Evolutionary conservation across 345 rosid genomes (phyloP), one percentile per base, ranked within the genome.

Genomic region (Linum usitatissimum): DNA sequence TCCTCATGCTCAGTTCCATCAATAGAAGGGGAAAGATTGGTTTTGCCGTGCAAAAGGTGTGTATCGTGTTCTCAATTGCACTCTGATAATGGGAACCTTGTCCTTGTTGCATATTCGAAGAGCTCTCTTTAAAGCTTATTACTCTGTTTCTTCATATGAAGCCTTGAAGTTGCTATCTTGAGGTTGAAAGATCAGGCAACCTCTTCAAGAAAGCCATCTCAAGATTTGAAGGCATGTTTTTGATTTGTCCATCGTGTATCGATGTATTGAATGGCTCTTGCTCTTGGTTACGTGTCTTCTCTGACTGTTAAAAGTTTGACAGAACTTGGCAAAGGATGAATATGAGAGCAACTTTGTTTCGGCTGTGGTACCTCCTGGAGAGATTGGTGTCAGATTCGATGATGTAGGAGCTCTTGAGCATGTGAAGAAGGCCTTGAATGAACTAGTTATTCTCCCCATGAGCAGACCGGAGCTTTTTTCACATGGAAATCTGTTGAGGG

Each of bases 371-470:
- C 94, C 90, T 8, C 91, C 94, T 6, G 84, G 71, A 73, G 96
- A 86, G 65, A 88, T 88, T 68, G 96, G 91, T 63, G 96, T 88
- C 69, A 83, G 88, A 61, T 88, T 91, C 79, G 88, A 91, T 65
- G 97, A 91, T 69, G 86, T 91, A 38, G 96, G 96, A 66, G 97
- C 94, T 39, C 91, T 91, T 71, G 91, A 88, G 70, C 83, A 84
- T 70, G 96, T 91, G 63, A 91, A 88, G 80, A 90, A 91, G 76
- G 81, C 96, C 48, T 74, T 91, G 70, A 88, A 86, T 73, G 96
- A 91, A 78, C 80, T 91, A 75, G 90, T 91, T 71, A 86, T 88
- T 89, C 94, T 91, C 71, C 97, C 97, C 64, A 66, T 91, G 59
- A 86, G 84, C 70, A 79, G 90, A 77, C 96, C 94, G 63, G 94